phyloP scores from a whole-genome alignment of 2,329 filamentous ascomycete species.

The Boeremia lycopersici region DNA sequence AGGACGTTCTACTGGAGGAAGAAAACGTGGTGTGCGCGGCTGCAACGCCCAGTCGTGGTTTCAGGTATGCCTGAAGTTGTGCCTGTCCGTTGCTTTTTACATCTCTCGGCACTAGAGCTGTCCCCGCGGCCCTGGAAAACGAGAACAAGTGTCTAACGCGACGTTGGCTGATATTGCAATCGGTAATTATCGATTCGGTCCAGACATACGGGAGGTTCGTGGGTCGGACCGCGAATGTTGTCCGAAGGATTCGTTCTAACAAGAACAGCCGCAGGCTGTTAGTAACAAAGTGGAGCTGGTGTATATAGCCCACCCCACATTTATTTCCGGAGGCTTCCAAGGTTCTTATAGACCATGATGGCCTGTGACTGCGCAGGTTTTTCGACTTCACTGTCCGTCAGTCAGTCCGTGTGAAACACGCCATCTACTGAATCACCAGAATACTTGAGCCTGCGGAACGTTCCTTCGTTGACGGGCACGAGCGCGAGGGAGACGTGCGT shows the following conservation, averaged over 20 bases:
- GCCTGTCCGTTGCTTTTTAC: not conserved
- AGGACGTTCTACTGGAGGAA: not conserved
- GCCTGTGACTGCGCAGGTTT: not conserved
- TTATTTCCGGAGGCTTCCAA: conserved; percentile 2
- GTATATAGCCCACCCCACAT: not conserved
- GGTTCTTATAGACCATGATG: not conserved
- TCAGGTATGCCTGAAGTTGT: conserved; percentile 6
- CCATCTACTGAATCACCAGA: not conserved
- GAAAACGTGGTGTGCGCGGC: not conserved
- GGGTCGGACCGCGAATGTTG: not conserved
- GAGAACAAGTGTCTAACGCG: not conserved
- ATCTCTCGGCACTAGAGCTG: not conserved
- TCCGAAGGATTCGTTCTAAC: conserved; percentile 8
- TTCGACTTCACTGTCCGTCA: not conserved
- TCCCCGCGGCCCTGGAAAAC: too few species aligned
- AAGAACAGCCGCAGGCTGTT: conserved; percentile 10
- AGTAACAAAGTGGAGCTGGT: conserved; percentile 13
- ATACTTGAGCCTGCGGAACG: not conserved
- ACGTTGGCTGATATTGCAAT: not conserved
- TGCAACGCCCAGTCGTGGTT: conserved; percentile 17
- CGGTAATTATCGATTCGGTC: not conserved
- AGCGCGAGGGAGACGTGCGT: not conserved
- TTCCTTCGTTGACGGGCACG: not conserved
- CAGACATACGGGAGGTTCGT: not conserved
- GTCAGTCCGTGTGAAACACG: not conserved